Percentiles rank a stretch among this genome's conserved stretches.
Evolutionary conservation across 352 stramenopile species (phyloP).

Genomic region (Pythium brachiatum): DNA sequence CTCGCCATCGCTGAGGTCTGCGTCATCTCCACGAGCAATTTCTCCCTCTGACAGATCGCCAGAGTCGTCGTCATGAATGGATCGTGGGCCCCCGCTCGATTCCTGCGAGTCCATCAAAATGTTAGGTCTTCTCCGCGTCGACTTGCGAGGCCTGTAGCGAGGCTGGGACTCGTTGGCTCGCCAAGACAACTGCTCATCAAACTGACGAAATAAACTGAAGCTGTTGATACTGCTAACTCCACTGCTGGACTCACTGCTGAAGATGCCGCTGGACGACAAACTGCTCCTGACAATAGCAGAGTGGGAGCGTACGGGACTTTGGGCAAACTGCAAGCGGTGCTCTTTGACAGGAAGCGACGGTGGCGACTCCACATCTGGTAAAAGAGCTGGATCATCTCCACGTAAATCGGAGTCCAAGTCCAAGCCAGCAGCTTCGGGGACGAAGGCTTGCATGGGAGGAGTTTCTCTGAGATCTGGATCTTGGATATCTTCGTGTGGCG

Average conservation of each 20-base stretch:
- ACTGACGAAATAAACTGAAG: conserved; percentile 16
- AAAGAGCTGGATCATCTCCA: too few relatives aligned
- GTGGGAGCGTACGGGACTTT: background rate
- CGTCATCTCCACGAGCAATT: conserved; percentile 12
- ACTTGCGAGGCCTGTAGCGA: background rate
- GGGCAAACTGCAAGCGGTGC: background rate
- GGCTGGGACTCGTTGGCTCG: background rate
- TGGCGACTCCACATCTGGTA: background rate
- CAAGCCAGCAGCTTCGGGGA: too few relatives aligned
- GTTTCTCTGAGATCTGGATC: too few relatives aligned
- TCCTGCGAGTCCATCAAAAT: background rate
- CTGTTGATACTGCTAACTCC: conserved; percentile 8
- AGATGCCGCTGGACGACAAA: conserved; percentile 8
- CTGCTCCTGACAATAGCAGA: background rate
- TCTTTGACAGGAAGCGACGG: conserved; percentile 8
- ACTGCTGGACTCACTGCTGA: conserved; percentile 15
- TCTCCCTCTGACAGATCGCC: conserved; percentile 30
- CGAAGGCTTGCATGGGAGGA: too few relatives aligned
- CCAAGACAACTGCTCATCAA: background rate
- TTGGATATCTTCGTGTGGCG: background rate
- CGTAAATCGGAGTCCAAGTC: too few relatives aligned
- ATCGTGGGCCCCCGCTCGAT: background rate
- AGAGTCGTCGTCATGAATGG: background rate
- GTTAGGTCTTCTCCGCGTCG: background rate
- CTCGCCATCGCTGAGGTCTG: conserved; percentile 68